Evolutionary conservation across 2,329 filamentous ascomycete genomes (phyloP), one percentile per base, ranked within the genome.

Genomic region (Stylonectria norvegica): DNA sequence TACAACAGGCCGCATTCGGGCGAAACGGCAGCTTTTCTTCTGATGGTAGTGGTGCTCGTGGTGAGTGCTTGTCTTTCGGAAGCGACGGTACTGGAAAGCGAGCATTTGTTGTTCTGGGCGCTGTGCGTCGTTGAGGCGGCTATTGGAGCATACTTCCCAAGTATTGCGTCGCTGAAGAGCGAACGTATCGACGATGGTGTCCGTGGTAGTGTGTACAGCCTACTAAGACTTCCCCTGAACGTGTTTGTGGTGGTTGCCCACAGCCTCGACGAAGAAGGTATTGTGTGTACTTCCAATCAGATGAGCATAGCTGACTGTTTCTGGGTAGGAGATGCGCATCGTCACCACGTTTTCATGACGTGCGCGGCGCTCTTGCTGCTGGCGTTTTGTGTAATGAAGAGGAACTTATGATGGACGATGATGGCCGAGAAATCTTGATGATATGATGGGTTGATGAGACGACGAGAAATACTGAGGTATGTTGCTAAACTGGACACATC

Each of bases 61-160:
- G 56, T 61, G n/a, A 57, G 61, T 31, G 50, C 54, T 29, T 60
- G 64, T 32, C 58, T 75, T 37, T 61, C 70, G 27, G 53, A 69
- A 17, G 64, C 71, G 8, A 64, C 7, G 6, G 51, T 73, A 2
- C 40, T 70, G 11, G 64, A 67, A 47, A 61, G 62, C 23, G 70
- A 75, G 51, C 48, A 55, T 4, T 31, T 69, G 4, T 66, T 73
- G 0, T 75, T 82, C 48, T 78, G 72, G 71, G 67, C 67, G 6
- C 78, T 82, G 52, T 78, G 75, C 50, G 45, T 78, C 1, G 73
- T 81, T 38, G 77, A 82, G 54, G 62, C 66, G 9, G 78, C 75
- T 53, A 70, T 80, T 16, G 78, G 78, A 5, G 63, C 75, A 23
- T 82, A 81, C 52, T 80, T 69, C 50, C 78, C 78, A 0, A 71